Conservation (phyloP, 345 rosid genomes). For the Populus simonii region DNA sequence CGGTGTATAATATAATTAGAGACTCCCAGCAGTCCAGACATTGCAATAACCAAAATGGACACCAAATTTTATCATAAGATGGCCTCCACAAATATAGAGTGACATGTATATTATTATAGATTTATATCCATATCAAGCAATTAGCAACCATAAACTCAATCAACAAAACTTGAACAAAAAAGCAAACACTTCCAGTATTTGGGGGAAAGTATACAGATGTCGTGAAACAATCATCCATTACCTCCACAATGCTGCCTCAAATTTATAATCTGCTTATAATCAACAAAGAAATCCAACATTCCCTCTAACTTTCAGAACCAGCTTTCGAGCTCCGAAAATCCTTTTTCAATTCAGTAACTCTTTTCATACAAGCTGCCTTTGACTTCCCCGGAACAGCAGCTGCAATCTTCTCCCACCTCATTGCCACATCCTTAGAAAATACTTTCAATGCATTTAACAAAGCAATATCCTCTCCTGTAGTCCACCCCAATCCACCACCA, state of each 20-base stretch:
- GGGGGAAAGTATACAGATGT: neutral
- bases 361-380: slow-evolving; percentile 77
- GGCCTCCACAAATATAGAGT: neutral
- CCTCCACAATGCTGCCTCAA: neutral
- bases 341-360: slow-evolving; percentile 74
- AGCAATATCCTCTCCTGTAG: slow-evolving; percentile 72
- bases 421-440: slow-evolving; percentile 69
- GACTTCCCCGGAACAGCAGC: slow-evolving; percentile 87
- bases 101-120: too few relatives aligned
- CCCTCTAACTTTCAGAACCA: slow-evolving; percentile 37
- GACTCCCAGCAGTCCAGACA: neutral
- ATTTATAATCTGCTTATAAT: neutral
- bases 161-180: neutral
- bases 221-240: slow-evolving; percentile 6
- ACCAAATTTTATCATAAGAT: neutral
- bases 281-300: neutral
- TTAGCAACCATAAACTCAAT: neutral
- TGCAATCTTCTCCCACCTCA: slow-evolving; percentile 95
- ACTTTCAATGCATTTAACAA: slow-evolving; percentile 81
- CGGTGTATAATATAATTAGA: neutral
- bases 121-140: too few relatives aligned
- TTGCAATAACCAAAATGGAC: neutral
- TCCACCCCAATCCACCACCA: slow-evolving; percentile 46
- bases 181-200: neutral
- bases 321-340: slow-evolving; percentile 75